Evolutionary conservation across 306 rosid genomes (phyloP).

Genomic region (cucumber (Cucumis sativus)): DNA sequence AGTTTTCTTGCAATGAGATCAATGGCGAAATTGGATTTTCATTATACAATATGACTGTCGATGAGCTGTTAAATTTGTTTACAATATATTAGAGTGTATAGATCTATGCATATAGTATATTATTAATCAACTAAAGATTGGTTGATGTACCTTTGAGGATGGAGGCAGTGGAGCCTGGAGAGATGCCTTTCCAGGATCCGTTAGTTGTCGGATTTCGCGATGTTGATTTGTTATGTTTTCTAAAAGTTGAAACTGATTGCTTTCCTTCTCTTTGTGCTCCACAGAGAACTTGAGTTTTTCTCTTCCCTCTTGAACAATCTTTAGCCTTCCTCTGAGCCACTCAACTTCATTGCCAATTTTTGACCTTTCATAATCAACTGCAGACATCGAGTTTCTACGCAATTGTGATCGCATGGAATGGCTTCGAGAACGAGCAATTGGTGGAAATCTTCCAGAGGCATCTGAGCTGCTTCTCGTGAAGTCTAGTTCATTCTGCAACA

Average conservation of each 20-base stretch:
- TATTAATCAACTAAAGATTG: not conserved
- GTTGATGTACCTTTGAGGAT: constrained; percentile 23
- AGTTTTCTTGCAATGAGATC: not conserved
- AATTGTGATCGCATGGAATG: constrained; percentile 9
- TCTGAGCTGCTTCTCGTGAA: constrained; percentile 19
- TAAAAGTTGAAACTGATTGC: constrained; percentile 22
- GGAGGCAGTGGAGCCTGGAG: constrained; percentile 31
- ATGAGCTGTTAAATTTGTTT: not conserved
- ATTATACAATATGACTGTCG: not conserved
- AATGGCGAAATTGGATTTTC: not conserved
- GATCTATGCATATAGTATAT: not conserved
- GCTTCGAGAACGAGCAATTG: constrained; percentile 11
- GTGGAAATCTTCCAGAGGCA: constrained; percentile 14
- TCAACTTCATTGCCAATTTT: constrained; percentile 42
- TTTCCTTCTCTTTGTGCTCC: constrained; percentile 24
- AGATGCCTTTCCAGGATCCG: constrained; percentile 21
- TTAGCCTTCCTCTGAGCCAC: constrained; percentile 37
- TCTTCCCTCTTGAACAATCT: constrained; percentile 32
- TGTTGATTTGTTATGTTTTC: constrained; percentile 28
- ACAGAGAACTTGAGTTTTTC: constrained; percentile 30
- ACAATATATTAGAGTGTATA: not conserved
- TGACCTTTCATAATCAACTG: constrained; percentile 33
- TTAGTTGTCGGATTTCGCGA: constrained; percentile 25
- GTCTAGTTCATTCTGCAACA: constrained; percentile 9
- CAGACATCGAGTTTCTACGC: constrained; percentile 37